Evolutionary conservation across 192 early-diverging fungal genomes (phyloP), one percentile per base, ranked within the genome.

Genomic region (Backusella australiensis): DNA sequence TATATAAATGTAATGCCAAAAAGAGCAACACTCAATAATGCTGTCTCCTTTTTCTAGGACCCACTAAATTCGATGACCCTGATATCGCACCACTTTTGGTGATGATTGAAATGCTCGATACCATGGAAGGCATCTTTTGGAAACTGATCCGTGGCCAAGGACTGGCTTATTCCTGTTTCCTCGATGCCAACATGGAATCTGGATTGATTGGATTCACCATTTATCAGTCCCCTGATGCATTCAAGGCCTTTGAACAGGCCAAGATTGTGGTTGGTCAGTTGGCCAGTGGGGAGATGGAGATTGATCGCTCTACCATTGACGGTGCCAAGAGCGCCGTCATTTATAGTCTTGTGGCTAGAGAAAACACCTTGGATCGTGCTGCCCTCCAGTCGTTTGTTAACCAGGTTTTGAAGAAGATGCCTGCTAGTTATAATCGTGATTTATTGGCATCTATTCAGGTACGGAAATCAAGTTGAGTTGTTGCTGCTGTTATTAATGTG

Each of bases 71-170:
- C 65, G 65, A 84, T 75, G 85, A 86, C 39, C 82, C 84, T 12
- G 88, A 90, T 68, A 81, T 88, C 65, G 85, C 88, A 34, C 80
- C 89, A 23, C 73, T 90, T 6, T 67, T 89, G 68, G 88, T 90
- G 6, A 78, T 88, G 71, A 83, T 80, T 46, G 89, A 90, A 65
- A 72, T 86, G 26, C 75, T 90, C 46, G 80, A 89, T 49, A 85
- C 85, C 0, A 85, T 87, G 73, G 89, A 90, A 77, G 89, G 89
- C 32, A 78, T 85, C 8, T 89, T 90, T 69, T 90, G 88, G 88
- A 88, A 86, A 75, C 72, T 86, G n/a, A 85, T 90, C 65, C 89
- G 89, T 70, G 89, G 89, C 23, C 83, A 84, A 34, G 89, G 89
- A 14, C 77, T 87, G 17, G 89, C 88, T 14, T 90, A 90, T 77